Evolutionary conservation across 2,329 filamentous ascomycete species (phyloP), one percentile per base, ranked within the genome.

Genomic region (Cercospora sojina): DNA sequence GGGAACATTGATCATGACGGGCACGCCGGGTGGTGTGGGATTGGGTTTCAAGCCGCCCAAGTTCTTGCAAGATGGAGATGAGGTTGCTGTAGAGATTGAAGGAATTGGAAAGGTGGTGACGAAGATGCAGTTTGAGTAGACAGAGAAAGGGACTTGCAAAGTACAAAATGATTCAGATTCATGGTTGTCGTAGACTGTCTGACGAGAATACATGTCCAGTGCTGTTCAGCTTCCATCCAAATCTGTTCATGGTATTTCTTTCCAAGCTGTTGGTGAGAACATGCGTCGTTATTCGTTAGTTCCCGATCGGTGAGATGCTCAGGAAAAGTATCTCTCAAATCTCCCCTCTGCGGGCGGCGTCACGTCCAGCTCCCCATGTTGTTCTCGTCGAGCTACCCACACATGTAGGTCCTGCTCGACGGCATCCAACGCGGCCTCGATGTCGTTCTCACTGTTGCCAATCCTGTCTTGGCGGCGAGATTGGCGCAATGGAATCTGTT

Each of bases 1-100:
- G 67, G 83, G 83, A 0, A 83, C 79, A 12, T 76, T 84, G 31
- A 79, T 84, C 47, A 83, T 84, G 82, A 84, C 83, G 6, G 82
- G 83, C 0, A 84, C 83, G 12, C 82, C 82, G 2, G 78, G 77
- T 13, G 79, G 79, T 70, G 74, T 77, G 1, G 74, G 74, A 4
- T 62, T 77, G 43, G 74, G 71, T 0, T 70, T 76, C 65, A 76
- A 77, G 74, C 75, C 75, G 16, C 71, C 69, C 55, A 73, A 69
- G 57, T 77, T 65, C 59, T 55, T 77, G 66, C 72, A 75, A 68
- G 74, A 77, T 70, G 75, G 75, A 1, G 76, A 77, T 67, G 75
- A 75, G 67, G 75, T 77, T 35, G 72, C 66, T 59, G 74, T 77
- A 20, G 74, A 76, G 9, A 76, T 77, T 67, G 71, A 72, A 67